A percentile compares a stretch with the other conserved stretches of the same genome.
Evolutionary conservation across 345 rosid genomes (phyloP).

Genomic region (Camelina neglecta): DNA sequence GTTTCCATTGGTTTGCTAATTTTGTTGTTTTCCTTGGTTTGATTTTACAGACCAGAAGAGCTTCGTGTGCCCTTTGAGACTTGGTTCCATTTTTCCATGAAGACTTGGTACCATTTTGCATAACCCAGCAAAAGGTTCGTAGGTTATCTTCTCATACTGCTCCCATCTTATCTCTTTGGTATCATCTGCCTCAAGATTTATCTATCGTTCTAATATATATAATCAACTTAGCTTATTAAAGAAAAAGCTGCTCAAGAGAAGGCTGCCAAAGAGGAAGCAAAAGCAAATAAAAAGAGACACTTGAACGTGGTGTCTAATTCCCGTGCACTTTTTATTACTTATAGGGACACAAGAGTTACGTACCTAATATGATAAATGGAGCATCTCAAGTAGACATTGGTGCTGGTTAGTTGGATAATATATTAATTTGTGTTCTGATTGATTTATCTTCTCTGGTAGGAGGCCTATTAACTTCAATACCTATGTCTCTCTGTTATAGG

Average conservation of each 20-base stretch:
- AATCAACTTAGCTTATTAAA: constrained; percentile 35
- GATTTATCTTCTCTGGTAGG: constrained; percentile 9
- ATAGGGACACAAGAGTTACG: constrained; percentile 50
- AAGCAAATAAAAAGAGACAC: constrained; percentile 72
- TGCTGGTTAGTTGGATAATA: constrained; percentile 62
- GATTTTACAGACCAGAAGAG: no score
- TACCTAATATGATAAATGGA: constrained; percentile 99
- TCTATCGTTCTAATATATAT: neutral
- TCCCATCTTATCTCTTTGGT: neutral
- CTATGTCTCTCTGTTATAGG: constrained; percentile 49
- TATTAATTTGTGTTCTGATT: neutral
- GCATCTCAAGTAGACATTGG: constrained; percentile 99
- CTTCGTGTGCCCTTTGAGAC: no score
- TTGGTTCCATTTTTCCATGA: no score
- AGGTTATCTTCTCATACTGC: neutral
- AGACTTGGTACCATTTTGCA: no score
- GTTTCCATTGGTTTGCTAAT: no score
- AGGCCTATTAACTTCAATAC: constrained; percentile 17
- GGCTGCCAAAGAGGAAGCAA: constrained; percentile 51
- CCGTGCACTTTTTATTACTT: no score
- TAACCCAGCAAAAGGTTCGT: neutral
- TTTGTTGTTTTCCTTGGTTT: no score
- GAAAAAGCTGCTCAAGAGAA: constrained; percentile 61
- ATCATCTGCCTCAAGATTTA: neutral
- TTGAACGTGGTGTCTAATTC: constrained; percentile 71